Percentiles rank a stretch among this genome's conserved stretches.
These are phyloP conservation scores for Cucurbita ficifolia DNA, from an alignment of 306 rosid genomes.

Conservation along the genomic window DNA sequence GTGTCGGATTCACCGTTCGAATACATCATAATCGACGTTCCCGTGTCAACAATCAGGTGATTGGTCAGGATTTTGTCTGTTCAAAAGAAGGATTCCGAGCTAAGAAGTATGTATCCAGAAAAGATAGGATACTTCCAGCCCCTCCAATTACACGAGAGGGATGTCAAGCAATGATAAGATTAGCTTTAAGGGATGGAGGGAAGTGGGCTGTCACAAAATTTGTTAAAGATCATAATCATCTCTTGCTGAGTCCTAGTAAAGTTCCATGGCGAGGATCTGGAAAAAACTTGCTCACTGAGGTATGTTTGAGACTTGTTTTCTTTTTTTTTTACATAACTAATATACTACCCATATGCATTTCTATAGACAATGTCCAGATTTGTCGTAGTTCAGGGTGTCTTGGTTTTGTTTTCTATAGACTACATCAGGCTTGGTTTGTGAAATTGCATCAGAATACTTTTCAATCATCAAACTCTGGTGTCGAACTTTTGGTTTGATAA, in stretches of 20 bases:
- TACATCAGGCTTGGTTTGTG: not conserved
- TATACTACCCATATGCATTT: not conserved
- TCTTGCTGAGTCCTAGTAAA: slow-evolving; percentile 51
- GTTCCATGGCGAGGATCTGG: slow-evolving; percentile 63
- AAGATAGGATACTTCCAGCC: slow-evolving; percentile 66
- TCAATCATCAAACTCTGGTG: not conserved
- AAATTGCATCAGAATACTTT: not conserved
- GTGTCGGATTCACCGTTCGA: slow-evolving; percentile 46
- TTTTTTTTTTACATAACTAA: not conserved
- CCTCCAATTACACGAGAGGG: slow-evolving; percentile 65
- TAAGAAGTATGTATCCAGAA: slow-evolving; percentile 50
- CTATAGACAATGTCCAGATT: not conserved
- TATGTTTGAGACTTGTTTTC: slow-evolving; percentile 15
- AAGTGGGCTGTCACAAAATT: slow-evolving; percentile 63
- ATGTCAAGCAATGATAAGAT: slow-evolving; percentile 63
- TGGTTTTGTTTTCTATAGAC: not conserved
- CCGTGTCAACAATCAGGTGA: slow-evolving; percentile 50
- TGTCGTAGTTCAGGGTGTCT: not conserved
- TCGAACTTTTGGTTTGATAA: not conserved
- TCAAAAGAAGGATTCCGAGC: slow-evolving; percentile 72
- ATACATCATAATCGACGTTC: slow-evolving; percentile 73
- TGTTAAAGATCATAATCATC: slow-evolving; percentile 59
- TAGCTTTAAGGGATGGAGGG: slow-evolving; percentile 47
- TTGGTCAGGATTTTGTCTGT: slow-evolving; percentile 73
- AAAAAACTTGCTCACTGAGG: slow-evolving; percentile 58